Conservation (phyloP, 345 rosid genomes). For the Gynandropsis gynandra region DNA sequence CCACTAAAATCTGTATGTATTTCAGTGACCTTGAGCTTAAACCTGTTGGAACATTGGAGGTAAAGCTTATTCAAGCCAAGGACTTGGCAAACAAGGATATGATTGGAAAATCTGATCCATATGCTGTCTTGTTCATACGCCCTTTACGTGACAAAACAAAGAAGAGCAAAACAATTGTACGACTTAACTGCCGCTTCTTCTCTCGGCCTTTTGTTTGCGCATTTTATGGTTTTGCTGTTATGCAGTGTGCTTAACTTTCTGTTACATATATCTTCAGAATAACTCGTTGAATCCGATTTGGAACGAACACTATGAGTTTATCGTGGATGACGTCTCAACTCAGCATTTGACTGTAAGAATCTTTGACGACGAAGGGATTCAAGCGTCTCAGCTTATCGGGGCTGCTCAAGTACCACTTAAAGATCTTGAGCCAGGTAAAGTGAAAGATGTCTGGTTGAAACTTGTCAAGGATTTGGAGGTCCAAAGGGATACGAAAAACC, state of each 20-base stretch:
- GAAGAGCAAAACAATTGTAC: conserved; percentile 74
- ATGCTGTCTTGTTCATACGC: conserved; percentile 60
- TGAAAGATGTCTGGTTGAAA: conserved; percentile 72
- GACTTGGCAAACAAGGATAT: conserved; percentile 79
- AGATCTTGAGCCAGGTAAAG: conserved; percentile 76
- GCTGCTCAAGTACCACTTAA: conserved; percentile 50
- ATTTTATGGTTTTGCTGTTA: conserved; percentile 2
- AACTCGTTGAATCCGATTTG: conserved; percentile 81
- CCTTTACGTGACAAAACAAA: conserved; percentile 62
- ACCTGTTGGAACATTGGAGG: conserved; percentile 86
- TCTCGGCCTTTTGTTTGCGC: conserved; percentile 2
- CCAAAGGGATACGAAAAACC: conserved; percentile 75
- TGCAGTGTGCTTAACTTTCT: conserved; percentile 4
- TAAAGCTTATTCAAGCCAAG: conserved; percentile 86
- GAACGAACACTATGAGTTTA: conserved; percentile 88
- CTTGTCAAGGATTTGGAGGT: conserved; percentile 75
- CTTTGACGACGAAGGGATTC: conserved; percentile 85
- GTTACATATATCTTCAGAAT: conserved; percentile 34
- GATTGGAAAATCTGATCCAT: conserved; percentile 93
- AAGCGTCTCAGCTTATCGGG: conserved; percentile 73
- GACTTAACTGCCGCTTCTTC: too few relatives aligned
- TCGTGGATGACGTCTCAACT: conserved; percentile 68
- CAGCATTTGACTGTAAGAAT: conserved; percentile 73
- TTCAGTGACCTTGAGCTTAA: conserved; percentile 69
- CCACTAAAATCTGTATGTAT: conserved; percentile 2